phyloP scores from a whole-genome alignment of 345 rosid species.

The Chamaenerion angustifolium region DNA sequence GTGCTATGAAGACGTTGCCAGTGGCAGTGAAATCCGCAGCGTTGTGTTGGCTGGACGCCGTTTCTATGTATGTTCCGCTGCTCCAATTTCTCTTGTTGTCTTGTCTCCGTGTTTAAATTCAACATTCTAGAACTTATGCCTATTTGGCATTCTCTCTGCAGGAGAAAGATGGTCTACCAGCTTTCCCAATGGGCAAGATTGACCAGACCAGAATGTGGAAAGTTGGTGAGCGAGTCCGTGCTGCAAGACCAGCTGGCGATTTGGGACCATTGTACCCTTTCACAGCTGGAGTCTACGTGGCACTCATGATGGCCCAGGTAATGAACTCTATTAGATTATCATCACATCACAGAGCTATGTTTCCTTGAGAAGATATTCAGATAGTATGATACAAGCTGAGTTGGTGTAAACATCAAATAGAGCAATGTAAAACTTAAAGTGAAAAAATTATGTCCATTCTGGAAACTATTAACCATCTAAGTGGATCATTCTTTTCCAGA shows the following conservation, averaged over 20 bases:
- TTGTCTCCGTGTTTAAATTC: neutral
- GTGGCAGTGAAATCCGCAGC: constrained; percentile 70
- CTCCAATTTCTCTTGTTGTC: no score
- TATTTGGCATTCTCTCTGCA: constrained; percentile 12
- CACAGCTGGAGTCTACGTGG: constrained; percentile 85
- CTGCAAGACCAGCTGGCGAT: constrained; percentile 56
- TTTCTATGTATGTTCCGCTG: constrained; percentile 38
- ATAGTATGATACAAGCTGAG: no score
- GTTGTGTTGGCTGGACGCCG: constrained; percentile 93
- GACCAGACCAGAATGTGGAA: constrained; percentile 97
- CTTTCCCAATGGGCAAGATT: constrained; percentile 95
- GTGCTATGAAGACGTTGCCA: constrained; percentile 82
- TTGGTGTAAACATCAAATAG: no score
- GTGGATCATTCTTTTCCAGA: no score
- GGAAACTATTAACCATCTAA: no score
- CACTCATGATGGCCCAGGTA: constrained; percentile 98
- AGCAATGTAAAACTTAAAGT: no score
- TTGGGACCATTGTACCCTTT: constrained; percentile 70
- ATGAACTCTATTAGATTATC: neutral
- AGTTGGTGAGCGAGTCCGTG: constrained; percentile 70
- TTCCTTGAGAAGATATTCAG: no score
- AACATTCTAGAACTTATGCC: neutral
- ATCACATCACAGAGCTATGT: no score
- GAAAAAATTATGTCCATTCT: no score
- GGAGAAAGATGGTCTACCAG: constrained; percentile 93